Evolutionary conservation across 1,284 basidiomycete genomes (phyloP).

Genomic region (Papiliotrema flavescens): DNA sequence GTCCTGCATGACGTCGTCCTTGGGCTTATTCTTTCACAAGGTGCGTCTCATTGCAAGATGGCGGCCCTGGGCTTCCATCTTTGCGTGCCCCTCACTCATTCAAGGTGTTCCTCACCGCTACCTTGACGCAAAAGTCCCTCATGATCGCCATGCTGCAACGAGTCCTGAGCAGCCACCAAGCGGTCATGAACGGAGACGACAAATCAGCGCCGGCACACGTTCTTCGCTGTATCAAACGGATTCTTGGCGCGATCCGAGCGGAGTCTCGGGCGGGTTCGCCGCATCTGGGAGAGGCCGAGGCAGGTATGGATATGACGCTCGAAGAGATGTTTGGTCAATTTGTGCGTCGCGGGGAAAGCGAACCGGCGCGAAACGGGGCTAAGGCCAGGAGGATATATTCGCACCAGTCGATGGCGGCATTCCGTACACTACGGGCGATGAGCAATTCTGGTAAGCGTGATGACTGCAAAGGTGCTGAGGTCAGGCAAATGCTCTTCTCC

Average conservation of each 20-base stretch:
- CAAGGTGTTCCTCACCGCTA: constrained; percentile 27
- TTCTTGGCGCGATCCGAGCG: constrained; percentile 17
- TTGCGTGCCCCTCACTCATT: background rate
- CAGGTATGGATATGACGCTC: background rate
- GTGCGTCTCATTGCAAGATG: constrained; percentile 3
- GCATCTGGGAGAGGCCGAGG: background rate
- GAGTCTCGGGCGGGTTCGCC: constrained; percentile 19
- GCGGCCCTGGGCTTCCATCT: too few species aligned
- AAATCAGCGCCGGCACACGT: constrained; percentile 23
- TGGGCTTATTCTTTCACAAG: constrained; percentile 29
- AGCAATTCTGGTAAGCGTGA: background rate
- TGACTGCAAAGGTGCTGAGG: background rate
- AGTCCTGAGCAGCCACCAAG: constrained; percentile 12
- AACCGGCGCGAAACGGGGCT: too few species aligned
- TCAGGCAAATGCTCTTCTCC: constrained; percentile 2
- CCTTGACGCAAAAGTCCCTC: constrained; percentile 17
- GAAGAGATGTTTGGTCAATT: background rate
- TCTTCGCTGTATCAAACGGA: constrained; percentile 21
- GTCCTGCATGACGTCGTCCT: constrained; percentile 30
- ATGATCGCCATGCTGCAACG: constrained; percentile 23
- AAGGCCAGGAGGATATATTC: background rate
- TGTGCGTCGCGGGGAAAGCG: background rate
- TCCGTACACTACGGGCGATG: background rate
- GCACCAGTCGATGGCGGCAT: background rate
- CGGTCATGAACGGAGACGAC: constrained; percentile 10